phyloP scores from a whole-genome alignment of 2,329 filamentous ascomycete species.

The Magnaporthiopsis poae region DNA sequence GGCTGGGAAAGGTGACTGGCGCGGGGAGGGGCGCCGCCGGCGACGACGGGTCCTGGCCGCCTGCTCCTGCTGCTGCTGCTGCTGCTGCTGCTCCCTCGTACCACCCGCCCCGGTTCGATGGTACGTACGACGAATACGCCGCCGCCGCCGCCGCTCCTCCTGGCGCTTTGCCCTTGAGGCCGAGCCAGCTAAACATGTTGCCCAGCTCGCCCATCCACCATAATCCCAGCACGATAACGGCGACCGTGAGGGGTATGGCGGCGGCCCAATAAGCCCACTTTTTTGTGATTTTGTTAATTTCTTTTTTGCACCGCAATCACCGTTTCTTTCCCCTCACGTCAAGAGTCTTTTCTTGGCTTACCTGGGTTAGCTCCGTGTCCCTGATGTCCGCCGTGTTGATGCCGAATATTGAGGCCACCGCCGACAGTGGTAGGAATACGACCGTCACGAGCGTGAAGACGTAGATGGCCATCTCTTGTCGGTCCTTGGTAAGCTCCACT shows the following conservation, averaged over 20 bases:
- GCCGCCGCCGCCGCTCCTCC: too few relatives aligned
- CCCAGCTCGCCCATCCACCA: slow-evolving; percentile 35
- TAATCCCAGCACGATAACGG: slow-evolving; percentile 30
- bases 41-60: not conserved
- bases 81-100: not conserved
- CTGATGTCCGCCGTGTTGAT: slow-evolving; percentile 44
- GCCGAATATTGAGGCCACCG: slow-evolving; percentile 39
- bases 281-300: not conserved
- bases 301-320: not conserved
- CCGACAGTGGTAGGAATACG: slow-evolving; percentile 36
- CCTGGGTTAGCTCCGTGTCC: slow-evolving; percentile 32
- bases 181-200: slow-evolving; percentile 13
- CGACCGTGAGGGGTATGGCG: slow-evolving; percentile 35
- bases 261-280: slow-evolving; percentile 41
- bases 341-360: not conserved
- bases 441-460: slow-evolving; percentile 41
- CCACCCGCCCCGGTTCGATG: not conserved
- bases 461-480: slow-evolving; percentile 38
- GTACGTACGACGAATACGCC: not conserved
- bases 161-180: not conserved
- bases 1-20: not conserved
- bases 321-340: not conserved
- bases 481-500: slow-evolving; percentile 31
- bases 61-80: too few relatives aligned
- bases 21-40: not conserved